Conservation (phyloP, 176 grass and related monocot species). For the Alopecurus myosuroides region DNA sequence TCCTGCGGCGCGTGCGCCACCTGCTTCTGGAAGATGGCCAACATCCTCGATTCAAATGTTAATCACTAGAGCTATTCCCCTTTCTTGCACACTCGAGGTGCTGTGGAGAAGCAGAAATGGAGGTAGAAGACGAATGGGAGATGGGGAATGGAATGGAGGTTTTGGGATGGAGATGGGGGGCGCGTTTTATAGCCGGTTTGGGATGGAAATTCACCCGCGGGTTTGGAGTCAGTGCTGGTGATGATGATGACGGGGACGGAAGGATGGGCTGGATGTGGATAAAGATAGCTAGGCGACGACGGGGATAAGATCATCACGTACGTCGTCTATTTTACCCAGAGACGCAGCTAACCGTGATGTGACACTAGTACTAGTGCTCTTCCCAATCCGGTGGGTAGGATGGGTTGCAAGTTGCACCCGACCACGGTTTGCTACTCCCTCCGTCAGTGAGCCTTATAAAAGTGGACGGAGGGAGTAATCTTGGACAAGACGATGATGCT, state of each 20-base stretch:
- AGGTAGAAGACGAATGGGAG: neutral
- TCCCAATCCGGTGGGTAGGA: neutral
- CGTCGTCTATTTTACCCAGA: neutral
- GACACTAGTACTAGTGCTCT: neutral
- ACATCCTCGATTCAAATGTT: constrained; percentile 14
- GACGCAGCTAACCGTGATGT: neutral
- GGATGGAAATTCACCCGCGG: neutral
- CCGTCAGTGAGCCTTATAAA: too few species aligned
- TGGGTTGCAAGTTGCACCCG: neutral
- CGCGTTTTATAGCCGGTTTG: constrained; percentile 20
- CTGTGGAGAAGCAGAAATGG: neutral
- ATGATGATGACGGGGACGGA: neutral
- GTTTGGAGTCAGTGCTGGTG: neutral
- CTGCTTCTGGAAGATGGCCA: constrained; percentile 87
- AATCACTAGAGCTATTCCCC: neutral
- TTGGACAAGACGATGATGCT: too few species aligned
- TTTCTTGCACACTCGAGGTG: neutral
- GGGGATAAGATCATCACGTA: constrained; percentile 47
- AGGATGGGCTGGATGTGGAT: neutral
- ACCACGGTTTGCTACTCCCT: neutral
- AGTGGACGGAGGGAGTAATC: too few species aligned
- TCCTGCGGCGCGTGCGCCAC: constrained; percentile 80
- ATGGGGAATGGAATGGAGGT: constrained; percentile 26
- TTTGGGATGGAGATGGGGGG: neutral
- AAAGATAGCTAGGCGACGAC: neutral